Percentiles rank a stretch among this genome's conserved stretches.
phyloP scores from a whole-genome alignment of 2,329 filamentous ascomycete genomes.

The Trichoderma polysporum region DNA sequence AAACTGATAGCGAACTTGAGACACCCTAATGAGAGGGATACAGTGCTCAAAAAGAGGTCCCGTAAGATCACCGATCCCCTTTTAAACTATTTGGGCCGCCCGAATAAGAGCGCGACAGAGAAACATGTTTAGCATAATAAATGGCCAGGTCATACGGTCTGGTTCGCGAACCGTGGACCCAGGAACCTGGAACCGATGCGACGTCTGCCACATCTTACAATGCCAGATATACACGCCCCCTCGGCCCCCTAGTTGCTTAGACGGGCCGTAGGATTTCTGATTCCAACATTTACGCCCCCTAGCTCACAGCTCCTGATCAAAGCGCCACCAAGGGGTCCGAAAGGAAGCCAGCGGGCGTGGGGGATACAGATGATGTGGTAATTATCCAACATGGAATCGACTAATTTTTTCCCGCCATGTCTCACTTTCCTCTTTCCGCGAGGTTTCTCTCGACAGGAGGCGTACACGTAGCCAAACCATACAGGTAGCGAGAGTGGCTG shows the following conservation, averaged over 20 bases:
- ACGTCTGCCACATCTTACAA: not conserved
- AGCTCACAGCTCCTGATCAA: not conserved
- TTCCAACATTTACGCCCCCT: not conserved
- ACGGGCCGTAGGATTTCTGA: not conserved
- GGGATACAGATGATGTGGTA: not conserved
- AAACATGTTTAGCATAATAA: not conserved
- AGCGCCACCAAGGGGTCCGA: not conserved
- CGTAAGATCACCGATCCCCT: not conserved
- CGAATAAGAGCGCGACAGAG: not conserved
- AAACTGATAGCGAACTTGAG: not conserved
- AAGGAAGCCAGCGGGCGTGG: not conserved
- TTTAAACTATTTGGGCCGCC: not conserved
- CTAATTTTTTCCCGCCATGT: not conserved
- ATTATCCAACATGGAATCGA: not conserved
- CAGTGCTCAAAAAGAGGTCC: not conserved
- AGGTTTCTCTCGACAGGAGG: constrained; percentile 1
- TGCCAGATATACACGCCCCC: not conserved
- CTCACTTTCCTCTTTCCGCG: not conserved
- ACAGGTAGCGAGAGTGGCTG: not conserved
- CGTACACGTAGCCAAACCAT: not conserved
- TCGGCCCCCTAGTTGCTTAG: not conserved
- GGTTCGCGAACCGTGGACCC: not conserved
- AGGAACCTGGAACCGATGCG: constrained; percentile 1
- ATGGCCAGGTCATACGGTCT: not conserved
- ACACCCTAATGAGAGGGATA: not conserved